Conservation (phyloP, 768 basidiomycete genomes). For the Auricularia cornea region DNA sequence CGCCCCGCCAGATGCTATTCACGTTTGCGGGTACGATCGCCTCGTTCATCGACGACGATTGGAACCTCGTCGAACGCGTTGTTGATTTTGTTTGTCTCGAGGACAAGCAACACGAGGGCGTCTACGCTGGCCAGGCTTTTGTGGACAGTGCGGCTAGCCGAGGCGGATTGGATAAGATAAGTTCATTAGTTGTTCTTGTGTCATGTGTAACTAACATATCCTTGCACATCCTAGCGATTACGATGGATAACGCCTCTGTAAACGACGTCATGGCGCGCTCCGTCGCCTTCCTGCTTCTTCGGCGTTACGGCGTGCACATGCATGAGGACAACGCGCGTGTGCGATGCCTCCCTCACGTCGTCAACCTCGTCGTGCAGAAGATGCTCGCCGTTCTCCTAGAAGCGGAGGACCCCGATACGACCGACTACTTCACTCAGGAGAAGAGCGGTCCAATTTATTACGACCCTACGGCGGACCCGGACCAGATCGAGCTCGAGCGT, state of each 20-base stretch:
- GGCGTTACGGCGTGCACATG: conserved; percentile 13
- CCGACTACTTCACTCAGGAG: conserved; percentile 20
- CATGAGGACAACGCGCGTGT: conserved; percentile 24
- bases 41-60: conserved; percentile 14
- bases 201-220: conserved; percentile 12
- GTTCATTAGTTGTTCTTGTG: conserved; percentile 13
- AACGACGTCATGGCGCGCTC: conserved; percentile 27
- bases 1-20: conserved; percentile 13
- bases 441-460: conserved; percentile 25
- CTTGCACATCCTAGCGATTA: conserved; percentile 16
- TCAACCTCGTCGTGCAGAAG: conserved; percentile 32
- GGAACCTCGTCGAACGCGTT: conserved; percentile 10
- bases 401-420: conserved; percentile 18
- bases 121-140: conserved; percentile 24
- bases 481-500: conserved; percentile 14
- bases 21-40: conserved; percentile 14
- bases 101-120: conserved; percentile 19
- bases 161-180: conserved; percentile 28
- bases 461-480: conserved; percentile 17
- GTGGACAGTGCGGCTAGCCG: conserved; percentile 13
- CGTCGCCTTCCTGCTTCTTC: conserved; percentile 11
- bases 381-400: conserved; percentile 18
- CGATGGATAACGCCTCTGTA: conserved; percentile 27
- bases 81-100: conserved; percentile 13
- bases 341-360: conserved; percentile 27